phyloP scores from a whole-genome alignment of 73 alveolate genomes.

The Symbiodinium pilosum region DNA sequence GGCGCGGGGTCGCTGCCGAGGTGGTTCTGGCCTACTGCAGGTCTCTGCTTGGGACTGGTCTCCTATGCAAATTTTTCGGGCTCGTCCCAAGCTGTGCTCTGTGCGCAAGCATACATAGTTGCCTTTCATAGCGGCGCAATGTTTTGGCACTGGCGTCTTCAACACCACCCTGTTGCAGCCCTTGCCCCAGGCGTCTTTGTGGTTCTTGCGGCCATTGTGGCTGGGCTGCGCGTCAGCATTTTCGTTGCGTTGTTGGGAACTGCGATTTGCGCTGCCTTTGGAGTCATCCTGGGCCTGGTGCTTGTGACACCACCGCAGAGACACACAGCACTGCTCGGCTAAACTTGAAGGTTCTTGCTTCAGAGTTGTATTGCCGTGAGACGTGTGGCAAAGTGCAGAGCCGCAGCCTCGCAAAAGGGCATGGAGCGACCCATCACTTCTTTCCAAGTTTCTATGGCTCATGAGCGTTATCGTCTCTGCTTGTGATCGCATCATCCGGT shows the following conservation, averaged over 20 bases:
- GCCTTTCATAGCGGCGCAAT: constrained; percentile 23
- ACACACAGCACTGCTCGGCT: not conserved
- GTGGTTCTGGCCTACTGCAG: not conserved
- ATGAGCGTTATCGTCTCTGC: too few species aligned
- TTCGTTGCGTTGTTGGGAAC: not conserved
- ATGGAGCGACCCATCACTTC: too few species aligned
- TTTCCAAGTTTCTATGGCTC: too few species aligned
- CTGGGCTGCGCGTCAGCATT: not conserved
- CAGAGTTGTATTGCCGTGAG: too few species aligned
- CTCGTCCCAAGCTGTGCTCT: not conserved
- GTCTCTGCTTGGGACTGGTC: not conserved
- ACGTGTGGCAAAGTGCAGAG: too few species aligned
- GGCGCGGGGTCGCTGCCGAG: not conserved
- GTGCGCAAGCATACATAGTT: not conserved
- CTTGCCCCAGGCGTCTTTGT: constrained; percentile 30
- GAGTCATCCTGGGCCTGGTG: not conserved
- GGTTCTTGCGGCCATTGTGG: not conserved
- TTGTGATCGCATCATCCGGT: too few species aligned
- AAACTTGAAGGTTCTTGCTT: too few species aligned
- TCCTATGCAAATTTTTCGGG: not conserved
- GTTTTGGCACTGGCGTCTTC: not conserved
- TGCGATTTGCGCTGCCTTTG: not conserved
- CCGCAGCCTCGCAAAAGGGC: too few species aligned
- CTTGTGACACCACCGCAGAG: not conserved
- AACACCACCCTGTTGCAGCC: not conserved